A percentile compares a stretch with the other conserved stretches of the same genome.
Evolutionary conservation across 202 grass and related monocot genomes (phyloP).

Genomic region (Panicum hallii): DNA sequence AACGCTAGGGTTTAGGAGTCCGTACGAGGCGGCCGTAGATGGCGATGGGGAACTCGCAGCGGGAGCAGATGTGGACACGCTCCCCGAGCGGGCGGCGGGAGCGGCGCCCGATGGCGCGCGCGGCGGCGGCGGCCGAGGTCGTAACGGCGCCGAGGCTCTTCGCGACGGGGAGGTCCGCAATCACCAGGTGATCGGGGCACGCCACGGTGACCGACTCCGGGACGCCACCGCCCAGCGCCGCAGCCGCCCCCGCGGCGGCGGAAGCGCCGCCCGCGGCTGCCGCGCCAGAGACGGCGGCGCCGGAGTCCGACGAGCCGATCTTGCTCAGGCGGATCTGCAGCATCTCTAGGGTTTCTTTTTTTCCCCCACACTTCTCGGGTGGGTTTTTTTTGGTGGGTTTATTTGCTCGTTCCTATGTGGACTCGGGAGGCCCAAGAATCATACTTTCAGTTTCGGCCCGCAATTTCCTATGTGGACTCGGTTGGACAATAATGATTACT

Average conservation of each 20-base stretch:
- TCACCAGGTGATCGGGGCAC: slow-evolving; percentile 91
- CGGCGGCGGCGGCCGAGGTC: slow-evolving; percentile 58
- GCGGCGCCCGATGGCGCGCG: slow-evolving; percentile 75
- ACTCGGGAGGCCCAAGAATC: neutral
- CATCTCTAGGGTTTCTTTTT: slow-evolving; percentile 59
- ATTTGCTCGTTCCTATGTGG: slow-evolving; percentile 11
- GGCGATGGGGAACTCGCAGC: slow-evolving; percentile 91
- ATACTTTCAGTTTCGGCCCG: neutral
- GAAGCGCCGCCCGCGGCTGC: slow-evolving; percentile 46
- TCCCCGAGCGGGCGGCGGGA: slow-evolving; percentile 73
- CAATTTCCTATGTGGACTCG: no score
- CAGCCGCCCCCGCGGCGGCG: slow-evolving; percentile 6
- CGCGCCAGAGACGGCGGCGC: slow-evolving; percentile 39
- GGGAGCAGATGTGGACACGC: slow-evolving; percentile 88
- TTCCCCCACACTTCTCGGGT: neutral
- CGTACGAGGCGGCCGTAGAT: slow-evolving; percentile 95
- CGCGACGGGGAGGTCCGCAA: slow-evolving; percentile 92
- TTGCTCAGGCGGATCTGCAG: slow-evolving; percentile 96
- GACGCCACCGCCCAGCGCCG: slow-evolving; percentile 40
- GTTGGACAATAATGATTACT: neutral
- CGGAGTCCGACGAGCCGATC: slow-evolving; percentile 67
- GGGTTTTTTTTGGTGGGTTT: slow-evolving; percentile 32
- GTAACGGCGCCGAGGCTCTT: slow-evolving; percentile 91
- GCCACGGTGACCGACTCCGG: slow-evolving; percentile 81
- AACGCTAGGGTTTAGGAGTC: slow-evolving; percentile 28